phyloP scores from a whole-genome alignment of 208 protist species.

The Acanthamoeba polyphaga region DNA sequence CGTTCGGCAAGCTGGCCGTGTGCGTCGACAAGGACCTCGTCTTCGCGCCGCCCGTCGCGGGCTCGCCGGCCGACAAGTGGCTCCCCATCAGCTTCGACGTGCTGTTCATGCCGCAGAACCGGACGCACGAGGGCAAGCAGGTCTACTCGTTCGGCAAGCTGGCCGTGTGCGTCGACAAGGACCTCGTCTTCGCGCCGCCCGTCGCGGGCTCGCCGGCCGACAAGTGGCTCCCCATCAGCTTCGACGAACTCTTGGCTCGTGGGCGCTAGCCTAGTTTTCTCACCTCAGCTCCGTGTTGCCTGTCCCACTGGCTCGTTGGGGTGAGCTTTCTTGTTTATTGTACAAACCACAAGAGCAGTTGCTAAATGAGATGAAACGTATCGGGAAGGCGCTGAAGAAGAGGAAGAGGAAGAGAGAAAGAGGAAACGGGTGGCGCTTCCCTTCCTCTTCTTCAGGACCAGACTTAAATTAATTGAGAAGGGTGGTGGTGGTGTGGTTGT shows the following conservation, averaged over 20 bases:
- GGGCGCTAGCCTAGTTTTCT: too few relatives aligned
- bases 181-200: conserved; percentile 50
- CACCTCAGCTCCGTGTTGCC: too few relatives aligned
- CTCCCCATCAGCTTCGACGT: conserved; percentile 67
- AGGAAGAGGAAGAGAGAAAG: too few relatives aligned
- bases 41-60: neutral
- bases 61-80: conserved; percentile 27
- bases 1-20: conserved; percentile 69
- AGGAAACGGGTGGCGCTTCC: too few relatives aligned
- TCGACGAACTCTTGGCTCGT: conserved; percentile 34
- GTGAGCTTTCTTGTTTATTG: neutral
- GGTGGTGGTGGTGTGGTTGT: too few relatives aligned
- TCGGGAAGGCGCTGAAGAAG: too few relatives aligned
- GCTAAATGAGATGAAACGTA: too few relatives aligned
- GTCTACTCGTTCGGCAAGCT: conserved; percentile 73
- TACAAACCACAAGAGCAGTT: neutral
- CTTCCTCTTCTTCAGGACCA: too few relatives aligned
- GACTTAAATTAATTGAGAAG: too few relatives aligned
- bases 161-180: conserved; percentile 69
- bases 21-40: conserved; percentile 73
- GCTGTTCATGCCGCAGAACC: conserved; percentile 61
- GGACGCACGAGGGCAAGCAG: conserved; percentile 76
- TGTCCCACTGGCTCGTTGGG: too few relatives aligned
- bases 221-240: conserved; percentile 59
- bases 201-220: neutral